Conservation (phyloP, 495 filamentous ascomycete genomes). For the Aspergillus kassunensis region DNA sequence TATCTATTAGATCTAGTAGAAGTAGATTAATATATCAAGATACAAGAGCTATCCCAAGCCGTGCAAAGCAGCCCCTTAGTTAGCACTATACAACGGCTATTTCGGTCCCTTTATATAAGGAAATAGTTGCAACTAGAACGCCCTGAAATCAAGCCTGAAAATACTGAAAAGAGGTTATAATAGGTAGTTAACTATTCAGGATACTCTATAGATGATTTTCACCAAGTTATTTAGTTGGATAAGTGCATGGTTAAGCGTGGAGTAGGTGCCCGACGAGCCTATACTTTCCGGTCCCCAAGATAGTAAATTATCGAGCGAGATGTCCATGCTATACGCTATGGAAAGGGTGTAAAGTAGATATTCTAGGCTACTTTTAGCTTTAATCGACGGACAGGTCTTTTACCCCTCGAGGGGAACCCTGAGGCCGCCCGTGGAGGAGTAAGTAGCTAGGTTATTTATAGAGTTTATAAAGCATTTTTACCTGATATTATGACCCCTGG, state of each 20-base stretch:
- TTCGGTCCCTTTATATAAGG: neutral
- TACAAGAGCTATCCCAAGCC: neutral
- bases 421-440: neutral
- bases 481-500: neutral
- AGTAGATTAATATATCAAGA: neutral
- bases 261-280: neutral
- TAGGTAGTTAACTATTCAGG: neutral
- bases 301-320: neutral
- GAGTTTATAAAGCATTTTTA: slow-evolving; percentile 1
- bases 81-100: neutral
- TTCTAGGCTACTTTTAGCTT: slow-evolving; percentile 3
- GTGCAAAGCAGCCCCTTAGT: neutral
- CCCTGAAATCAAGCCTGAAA: neutral
- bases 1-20: neutral
- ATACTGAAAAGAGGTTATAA: neutral
- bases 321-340: neutral
- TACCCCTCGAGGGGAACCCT: neutral
- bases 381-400: neutral
- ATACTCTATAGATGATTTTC: neutral
- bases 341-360: slow-evolving; percentile 1
- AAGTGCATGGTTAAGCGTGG: neutral
- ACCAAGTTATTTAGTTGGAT: neutral
- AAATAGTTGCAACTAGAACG: neutral
- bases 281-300: neutral
- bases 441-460: neutral